Evolutionary conservation across 163 green algal genomes (phyloP).

Genomic region (Chloromonas sp.): DNA sequence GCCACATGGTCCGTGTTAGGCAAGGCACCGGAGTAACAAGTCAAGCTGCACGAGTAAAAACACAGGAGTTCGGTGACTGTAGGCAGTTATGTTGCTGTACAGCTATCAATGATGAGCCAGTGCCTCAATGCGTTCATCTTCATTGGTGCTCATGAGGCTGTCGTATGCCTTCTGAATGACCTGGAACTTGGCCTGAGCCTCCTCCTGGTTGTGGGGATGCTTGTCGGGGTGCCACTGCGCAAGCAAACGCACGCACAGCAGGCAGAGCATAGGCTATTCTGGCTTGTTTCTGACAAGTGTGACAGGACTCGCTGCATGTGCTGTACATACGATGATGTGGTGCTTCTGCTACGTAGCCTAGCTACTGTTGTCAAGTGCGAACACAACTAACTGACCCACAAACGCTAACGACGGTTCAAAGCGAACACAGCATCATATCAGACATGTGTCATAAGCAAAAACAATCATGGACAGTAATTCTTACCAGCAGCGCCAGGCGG

Average conservation of each 20-base stretch:
- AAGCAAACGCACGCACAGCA: not conserved
- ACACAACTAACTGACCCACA: no score
- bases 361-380: no score
- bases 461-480: conserved; percentile 5
- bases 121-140: conserved; percentile 69
- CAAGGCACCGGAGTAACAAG: no score
- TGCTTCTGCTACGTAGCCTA: no score
- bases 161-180: conserved; percentile 78
- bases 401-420: no score
- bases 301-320: not conserved
- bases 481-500: conserved; percentile 32
- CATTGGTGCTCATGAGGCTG: conserved; percentile 73
- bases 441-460: no score
- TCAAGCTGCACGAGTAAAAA: no score
- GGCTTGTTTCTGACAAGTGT: not conserved
- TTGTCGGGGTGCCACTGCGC: conserved; percentile 83
- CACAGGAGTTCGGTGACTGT: no score
- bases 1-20: no score
- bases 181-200: conserved; percentile 80
- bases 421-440: no score
- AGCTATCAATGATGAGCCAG: not conserved
- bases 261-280: not conserved
- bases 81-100: no score
- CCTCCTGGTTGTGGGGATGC: conserved; percentile 62
- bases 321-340: not conserved